Evolutionary conservation across 1,284 basidiomycete species (phyloP), one percentile per base, ranked within the genome.

Genomic region (Grifola frondosa): DNA sequence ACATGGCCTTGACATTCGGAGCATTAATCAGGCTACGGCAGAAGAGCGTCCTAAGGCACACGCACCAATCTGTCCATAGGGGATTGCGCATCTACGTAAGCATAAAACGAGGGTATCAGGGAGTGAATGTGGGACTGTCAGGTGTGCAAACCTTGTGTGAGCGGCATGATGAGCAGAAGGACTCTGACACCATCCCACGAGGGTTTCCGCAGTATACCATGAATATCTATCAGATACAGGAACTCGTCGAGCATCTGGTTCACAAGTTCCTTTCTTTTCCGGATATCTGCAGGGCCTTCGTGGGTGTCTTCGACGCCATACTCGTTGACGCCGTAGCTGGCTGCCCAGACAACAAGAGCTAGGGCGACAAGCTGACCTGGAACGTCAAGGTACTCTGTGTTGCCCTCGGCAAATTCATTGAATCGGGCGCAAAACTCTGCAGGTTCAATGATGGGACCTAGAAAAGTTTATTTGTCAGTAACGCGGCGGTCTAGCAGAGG

Each of bases 101-200:
- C 30, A 52, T 47, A 26, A 41, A 25, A 39, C n/a, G 16, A 37
- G 13, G 15, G 11, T 15, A 16, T 35, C 22, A 29, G 31, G 21
- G 11, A 35, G 36, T 20, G 15, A 15, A 30, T 40, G 17, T 5
- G 35, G 57, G 51, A 25, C 6, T 45, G 28, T 30, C 20, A 33
- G 42, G 30, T 12, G 39, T 30, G 62, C 67, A 50, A 59, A 91
- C 91, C 88, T 64, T 89, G 84, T 29, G 90, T 83, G 29, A 95
- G 71, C 6, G 91, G 91, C 44, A 91, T 67, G 20, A 91, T 66
- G 31, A 95, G 72, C 19, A 94, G 66, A 24, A 95, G 69, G 3
- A 81, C 80, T 28, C 88, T 75, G 21, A 91, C 83, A 10, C 91
- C 91, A 52, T 95, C 92, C 81, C 89, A 88, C 3, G 84, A 79